phyloP scores from a whole-genome alignment of 306 rosid species.

The Vigna radiata region DNA sequence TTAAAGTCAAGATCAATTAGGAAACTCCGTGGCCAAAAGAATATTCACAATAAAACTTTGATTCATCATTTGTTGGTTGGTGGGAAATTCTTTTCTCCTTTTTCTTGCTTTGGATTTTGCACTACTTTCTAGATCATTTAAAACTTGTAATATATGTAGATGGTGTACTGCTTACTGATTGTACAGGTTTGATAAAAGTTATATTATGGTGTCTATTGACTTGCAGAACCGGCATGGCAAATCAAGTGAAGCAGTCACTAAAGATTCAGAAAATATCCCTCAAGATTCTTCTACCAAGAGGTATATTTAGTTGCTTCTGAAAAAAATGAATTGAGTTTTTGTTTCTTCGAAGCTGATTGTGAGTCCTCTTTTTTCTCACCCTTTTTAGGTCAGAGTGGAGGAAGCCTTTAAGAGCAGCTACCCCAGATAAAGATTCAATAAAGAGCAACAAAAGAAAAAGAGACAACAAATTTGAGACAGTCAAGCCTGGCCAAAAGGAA shows the following conservation, averaged over 20 bases:
- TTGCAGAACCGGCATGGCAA: slow-evolving; percentile 84
- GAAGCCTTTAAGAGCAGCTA: slow-evolving; percentile 47
- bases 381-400: slow-evolving; percentile 56
- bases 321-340: not conserved
- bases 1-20: not conserved
- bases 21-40: not conserved
- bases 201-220: slow-evolving; percentile 9
- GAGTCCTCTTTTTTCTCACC: not conserved
- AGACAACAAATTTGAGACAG: slow-evolving; percentile 43
- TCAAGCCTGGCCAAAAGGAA: slow-evolving; percentile 34
- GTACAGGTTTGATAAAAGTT: slow-evolving; percentile 21
- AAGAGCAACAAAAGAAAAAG: slow-evolving; percentile 55
- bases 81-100: not conserved
- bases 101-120: slow-evolving; percentile 9
- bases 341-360: slow-evolving; percentile 24
- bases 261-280: slow-evolving; percentile 43
- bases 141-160: slow-evolving; percentile 36
- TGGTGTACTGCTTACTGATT: slow-evolving; percentile 28
- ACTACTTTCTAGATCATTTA: slow-evolving; percentile 28
- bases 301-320: slow-evolving; percentile 48
- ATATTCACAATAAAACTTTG: not conserved
- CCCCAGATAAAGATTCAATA: slow-evolving; percentile 45
- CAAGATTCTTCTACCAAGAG: slow-evolving; percentile 59
- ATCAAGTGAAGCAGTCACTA: slow-evolving; percentile 52
- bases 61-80: slow-evolving; percentile 7